Evolutionary conservation across 164 flowering plant genomes (phyloP), one percentile per base, ranked within the genome.

Genomic region (Vitis rupestris): DNA sequence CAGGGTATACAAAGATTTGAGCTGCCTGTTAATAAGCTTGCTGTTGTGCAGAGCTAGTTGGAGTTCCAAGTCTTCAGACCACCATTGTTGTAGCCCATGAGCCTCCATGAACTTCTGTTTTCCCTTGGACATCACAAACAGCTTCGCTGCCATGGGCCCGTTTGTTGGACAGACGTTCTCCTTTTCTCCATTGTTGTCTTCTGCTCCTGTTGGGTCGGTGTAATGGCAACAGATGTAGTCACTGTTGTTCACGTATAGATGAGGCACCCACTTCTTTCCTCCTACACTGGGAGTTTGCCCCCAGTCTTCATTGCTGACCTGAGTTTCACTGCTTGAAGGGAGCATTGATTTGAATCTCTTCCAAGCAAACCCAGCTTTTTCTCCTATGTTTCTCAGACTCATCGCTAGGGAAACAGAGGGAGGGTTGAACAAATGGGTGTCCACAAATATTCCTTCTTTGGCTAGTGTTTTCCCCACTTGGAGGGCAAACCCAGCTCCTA

Each of bases 401-500:
- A 86, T 86, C 23, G 98, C 92, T 2, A 93, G 68, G 1, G 99
- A 95, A 75, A 93, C 87, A 4, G 99, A 93, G 10, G 99, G 99
- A 7, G 99, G 99, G 68, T 95, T 93, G 75, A 95, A 95, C 81
- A 95, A 74, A 83, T 95, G 99, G 16, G 96, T 77, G 72, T 95
- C 99, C 29, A 95, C 87, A 76, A 64, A 88, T 9, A 93, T 71
- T 16, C 97, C 90, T 71, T 90, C 85, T 77, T 95, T 89, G 10
- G 99, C 99, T 59, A 93, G 69, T 51, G 86, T 84, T 72, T 90
- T 91, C 31, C 98, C 98, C 6, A 91, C 90, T 77, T 95, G 97
- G n/a, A 95, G 92, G 50, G 96, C 93, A 76, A 95, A 88, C 6
- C 98, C 99, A 55, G 99, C 99, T 6, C 99, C 99, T 17, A 95